Evolutionary conservation across 2,329 filamentous ascomycete genomes (phyloP), one percentile per base, ranked within the genome.

Genomic region (Exophiala xenobiotica): DNA sequence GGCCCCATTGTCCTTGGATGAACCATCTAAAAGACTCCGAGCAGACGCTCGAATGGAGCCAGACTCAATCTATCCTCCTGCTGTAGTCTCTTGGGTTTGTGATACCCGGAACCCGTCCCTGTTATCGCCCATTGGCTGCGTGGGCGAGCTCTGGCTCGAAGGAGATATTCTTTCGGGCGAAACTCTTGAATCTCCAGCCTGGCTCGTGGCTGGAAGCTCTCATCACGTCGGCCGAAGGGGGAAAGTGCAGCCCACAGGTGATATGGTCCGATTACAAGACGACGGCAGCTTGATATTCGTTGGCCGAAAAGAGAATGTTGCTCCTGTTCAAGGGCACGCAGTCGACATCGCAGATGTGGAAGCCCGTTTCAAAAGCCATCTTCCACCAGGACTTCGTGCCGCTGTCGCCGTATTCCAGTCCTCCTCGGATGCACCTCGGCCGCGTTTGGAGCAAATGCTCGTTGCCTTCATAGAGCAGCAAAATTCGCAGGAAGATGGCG

Each of bases 81-180:
- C 67, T 40, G 68, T 2, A 71, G 69, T 65, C 63, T 26, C 54
- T 22, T 75, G 72, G 70, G 58, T 78, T 12, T 66, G 73, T 9
- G 67, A 76, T 45, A 67, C 70, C 4, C 56, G 63, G 7, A 65
- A 73, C 22, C 64, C 67, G n/a, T 61, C 72, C 27, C 65, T 43
- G 19, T 61, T 71, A 5, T 60, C 62, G 14, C 65, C 68, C 3
- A 50, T 66, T 18, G 70, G 68, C 3, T 47, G 51, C 16, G 58
- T 68, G 20, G 71, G 71, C 11, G 71, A 74, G 53, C 46, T 74
- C 26, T 58, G 68, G 16, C 54, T 77, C 1, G 75, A 77, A 50
- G 69, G 71, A 0, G 51, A 63, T 41, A 58, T 67, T 12, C 53
- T 71, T 27, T 52, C 65, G 1, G 61, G 55, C 4, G 61, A 63